Conservation (phyloP, 2,329 filamentous ascomycete genomes). For the Boeremia exigua region DNA sequence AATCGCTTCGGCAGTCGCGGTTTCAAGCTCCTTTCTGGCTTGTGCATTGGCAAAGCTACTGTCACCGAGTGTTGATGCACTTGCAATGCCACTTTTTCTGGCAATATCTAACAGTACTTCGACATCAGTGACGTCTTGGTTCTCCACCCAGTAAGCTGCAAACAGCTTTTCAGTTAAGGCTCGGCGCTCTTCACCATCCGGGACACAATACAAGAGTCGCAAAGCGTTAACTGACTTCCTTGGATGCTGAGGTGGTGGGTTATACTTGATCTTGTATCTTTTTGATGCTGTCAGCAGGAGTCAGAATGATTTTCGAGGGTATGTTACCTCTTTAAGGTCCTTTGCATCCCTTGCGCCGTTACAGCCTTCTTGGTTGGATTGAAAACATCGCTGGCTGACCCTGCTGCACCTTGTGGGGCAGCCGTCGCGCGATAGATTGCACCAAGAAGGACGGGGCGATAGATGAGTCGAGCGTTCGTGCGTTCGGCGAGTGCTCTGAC, state of each 20-base stretch:
- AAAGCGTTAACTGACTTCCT: slow-evolving; percentile 44
- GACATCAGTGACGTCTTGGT: slow-evolving; percentile 34
- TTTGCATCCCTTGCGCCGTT: slow-evolving; percentile 33
- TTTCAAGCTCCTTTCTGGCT: slow-evolving; percentile 35
- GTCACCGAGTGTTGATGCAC: slow-evolving; percentile 12
- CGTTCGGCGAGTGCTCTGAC: slow-evolving; percentile 38
- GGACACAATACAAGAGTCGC: slow-evolving; percentile 33
- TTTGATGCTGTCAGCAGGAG: neutral
- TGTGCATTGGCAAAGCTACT: slow-evolving; percentile 22
- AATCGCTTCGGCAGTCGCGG: slow-evolving; percentile 37
- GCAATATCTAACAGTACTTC: slow-evolving; percentile 32
- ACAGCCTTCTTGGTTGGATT: slow-evolving; percentile 44
- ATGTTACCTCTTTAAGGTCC: slow-evolving; percentile 32
- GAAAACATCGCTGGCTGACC: slow-evolving; percentile 45
- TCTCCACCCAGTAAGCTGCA: slow-evolving; percentile 43
- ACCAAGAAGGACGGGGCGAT: slow-evolving; percentile 42
- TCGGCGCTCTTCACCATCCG: slow-evolving; percentile 25
- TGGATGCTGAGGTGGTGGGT: slow-evolving; percentile 41
- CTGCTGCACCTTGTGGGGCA: slow-evolving; percentile 45
- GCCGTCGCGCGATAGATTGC: slow-evolving; percentile 46
- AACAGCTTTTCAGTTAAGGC: slow-evolving; percentile 35
- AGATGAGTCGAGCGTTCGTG: slow-evolving; percentile 32
- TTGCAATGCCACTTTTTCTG: slow-evolving; percentile 30
- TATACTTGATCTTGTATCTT: slow-evolving; percentile 36
- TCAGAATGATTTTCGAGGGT: neutral